Base-by-base conservation (phyloP, 345 rosid species). In the Eutrema yunnanense region DNA sequence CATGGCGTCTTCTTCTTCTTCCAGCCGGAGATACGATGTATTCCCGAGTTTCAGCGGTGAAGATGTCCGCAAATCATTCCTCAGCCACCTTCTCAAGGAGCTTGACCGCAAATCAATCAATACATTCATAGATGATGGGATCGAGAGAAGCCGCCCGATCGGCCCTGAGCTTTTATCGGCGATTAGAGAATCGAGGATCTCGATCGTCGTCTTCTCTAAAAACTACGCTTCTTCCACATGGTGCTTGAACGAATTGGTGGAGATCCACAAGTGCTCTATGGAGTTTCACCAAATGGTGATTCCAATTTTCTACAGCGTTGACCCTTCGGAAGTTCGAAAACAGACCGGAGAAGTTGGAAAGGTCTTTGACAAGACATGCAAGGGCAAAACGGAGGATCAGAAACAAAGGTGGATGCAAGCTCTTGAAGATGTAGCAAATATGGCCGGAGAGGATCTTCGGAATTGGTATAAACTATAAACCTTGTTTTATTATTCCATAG, bases 171-270 rank as follows among this genome's bases (percentile, higher is more conserved):
- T 64, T 13, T 2, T 50, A 9, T 8, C 8, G 5, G 76, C 69
- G 5, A 72, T 72, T 4, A 22, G 16, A 40, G 76, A 19, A 36
- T 56, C 65, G 4, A 73, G 8, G 33, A 53, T 73, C 11, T 22
- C 66, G n/a, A 13, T 72, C 30, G 55, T 72, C 3, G 3, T 72
- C 12, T 60, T 72, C 44, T 72, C 75, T 40, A 52, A 72, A 11
- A 72, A 42, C 2, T 72, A 72, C 52, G 53, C 68, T 32, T 32
- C 74, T 46, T 46, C 50, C 1, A n/a, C 22, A 0, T 46, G 50
- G 50, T 46, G 50, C 50, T 6, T 46, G 36, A 29, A 29, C 5
- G 57, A 52, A 6, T 29, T 52, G 37, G 57, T 52, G 14, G 57
- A 52, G 57, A 52, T 52, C 16, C 13, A 10, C 36, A 52, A 12